phyloP scores from a whole-genome alignment of 2,329 filamentous ascomycete genomes.

The Penicillium sp. region DNA sequence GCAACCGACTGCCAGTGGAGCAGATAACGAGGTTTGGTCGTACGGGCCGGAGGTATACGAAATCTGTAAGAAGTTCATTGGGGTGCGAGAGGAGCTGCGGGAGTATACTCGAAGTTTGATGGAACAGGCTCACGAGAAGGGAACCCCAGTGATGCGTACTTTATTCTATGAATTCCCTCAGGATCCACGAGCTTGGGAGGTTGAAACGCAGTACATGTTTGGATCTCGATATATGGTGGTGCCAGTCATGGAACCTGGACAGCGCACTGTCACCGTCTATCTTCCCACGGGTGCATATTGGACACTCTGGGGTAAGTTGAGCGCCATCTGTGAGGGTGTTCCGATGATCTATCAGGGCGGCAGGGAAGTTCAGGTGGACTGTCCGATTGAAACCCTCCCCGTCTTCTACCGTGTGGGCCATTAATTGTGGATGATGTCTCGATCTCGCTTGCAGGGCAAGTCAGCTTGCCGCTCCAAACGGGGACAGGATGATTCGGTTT shows the following conservation, averaged over 20 bases:
- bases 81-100: conserved; percentile 57
- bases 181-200: conserved; percentile 54
- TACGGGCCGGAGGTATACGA: conserved; percentile 61
- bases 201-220: conserved; percentile 64
- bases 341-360: conserved; percentile 37
- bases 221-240: conserved; percentile 58
- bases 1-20: conserved; percentile 28
- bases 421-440: neutral
- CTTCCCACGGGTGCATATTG: conserved; percentile 51
- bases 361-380: conserved; percentile 40
- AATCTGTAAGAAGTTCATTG: conserved; percentile 60
- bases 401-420: conserved; percentile 40
- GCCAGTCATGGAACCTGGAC: conserved; percentile 54
- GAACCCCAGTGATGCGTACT: conserved; percentile 60
- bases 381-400: conserved; percentile 49
- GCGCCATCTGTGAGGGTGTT: conserved; percentile 4
- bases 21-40: conserved; percentile 59
- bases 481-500: neutral
- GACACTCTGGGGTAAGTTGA: conserved; percentile 40
- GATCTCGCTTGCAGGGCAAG: too few relatives aligned
- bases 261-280: conserved; percentile 50
- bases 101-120: conserved; percentile 59
- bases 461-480: too few relatives aligned
- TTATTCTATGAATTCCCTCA: conserved; percentile 63
- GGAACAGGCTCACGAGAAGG: conserved; percentile 58